Evolutionary conservation across 106 monocot species (phyloP).

Genomic region (Platanthera guangdongensis): DNA sequence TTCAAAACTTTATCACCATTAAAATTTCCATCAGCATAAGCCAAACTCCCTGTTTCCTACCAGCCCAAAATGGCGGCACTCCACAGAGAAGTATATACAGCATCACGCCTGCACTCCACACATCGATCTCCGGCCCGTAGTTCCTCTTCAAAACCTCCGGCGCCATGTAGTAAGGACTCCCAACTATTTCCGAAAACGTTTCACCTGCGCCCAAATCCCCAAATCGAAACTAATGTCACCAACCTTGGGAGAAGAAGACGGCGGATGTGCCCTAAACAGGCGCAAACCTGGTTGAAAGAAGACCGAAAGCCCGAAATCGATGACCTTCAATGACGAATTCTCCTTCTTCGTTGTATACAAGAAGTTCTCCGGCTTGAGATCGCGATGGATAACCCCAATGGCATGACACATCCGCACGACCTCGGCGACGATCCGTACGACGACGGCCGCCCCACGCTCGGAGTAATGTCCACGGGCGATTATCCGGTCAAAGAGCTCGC

Average conservation of each 20-base stretch:
- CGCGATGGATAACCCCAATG: slow-evolving; percentile 5
- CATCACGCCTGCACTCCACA: slow-evolving; percentile 19
- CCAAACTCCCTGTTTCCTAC: not conserved
- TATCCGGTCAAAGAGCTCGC: slow-evolving; percentile 75
- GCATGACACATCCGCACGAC: slow-evolving; percentile 28
- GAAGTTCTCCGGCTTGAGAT: slow-evolving; percentile 15
- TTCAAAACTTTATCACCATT: not conserved
- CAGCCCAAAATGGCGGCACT: slow-evolving; percentile 17
- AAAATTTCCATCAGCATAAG: not conserved
- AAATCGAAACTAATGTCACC: not conserved
- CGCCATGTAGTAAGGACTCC: slow-evolving; percentile 14
- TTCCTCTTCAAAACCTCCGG: slow-evolving; percentile 10
- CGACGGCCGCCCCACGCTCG: slow-evolving; percentile 38
- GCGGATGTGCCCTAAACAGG: not conserved
- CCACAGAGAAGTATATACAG: slow-evolving; percentile 15
- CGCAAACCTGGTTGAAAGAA: slow-evolving; percentile 4
- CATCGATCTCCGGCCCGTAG: slow-evolving; percentile 14
- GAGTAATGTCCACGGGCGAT: slow-evolving; percentile 52
- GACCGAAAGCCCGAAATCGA: slow-evolving; percentile 9
- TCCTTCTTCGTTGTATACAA: slow-evolving; percentile 1
- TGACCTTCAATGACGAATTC: slow-evolving; percentile 1
- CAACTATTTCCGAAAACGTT: slow-evolving; percentile 1
- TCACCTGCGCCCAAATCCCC: not conserved
- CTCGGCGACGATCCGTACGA: slow-evolving; percentile 40
- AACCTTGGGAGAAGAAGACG: not conserved